Conservation (phyloP, 768 basidiomycete species). For the Sarcodon sp. region DNA sequence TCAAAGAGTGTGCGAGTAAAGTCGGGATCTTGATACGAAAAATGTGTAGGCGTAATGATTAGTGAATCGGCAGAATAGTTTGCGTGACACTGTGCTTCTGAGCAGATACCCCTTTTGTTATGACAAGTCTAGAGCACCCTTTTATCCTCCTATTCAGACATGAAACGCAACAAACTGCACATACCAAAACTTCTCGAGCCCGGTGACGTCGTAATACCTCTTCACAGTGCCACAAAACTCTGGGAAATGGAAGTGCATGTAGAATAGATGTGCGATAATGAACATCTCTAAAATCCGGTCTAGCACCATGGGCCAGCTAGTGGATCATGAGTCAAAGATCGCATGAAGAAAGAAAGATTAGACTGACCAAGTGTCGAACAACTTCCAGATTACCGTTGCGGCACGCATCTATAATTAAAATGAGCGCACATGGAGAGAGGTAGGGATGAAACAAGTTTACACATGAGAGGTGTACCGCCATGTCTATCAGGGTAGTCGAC, state of each 20-base stretch:
- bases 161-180: conserved; percentile 6
- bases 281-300: conserved; percentile 60
- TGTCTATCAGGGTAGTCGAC: conserved; percentile 66
- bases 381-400: conserved; percentile 61
- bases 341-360: too few relatives aligned
- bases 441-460: conserved; percentile 24
- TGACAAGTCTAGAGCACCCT: too few relatives aligned
- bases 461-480: conserved; percentile 77
- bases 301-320: conserved; percentile 56
- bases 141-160: not conserved
- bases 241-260: conserved; percentile 49
- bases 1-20: conserved; percentile 2
- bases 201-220: conserved; percentile 45
- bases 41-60: conserved; percentile 19
- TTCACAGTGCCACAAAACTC: conserved; percentile 62
- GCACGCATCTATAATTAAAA: conserved; percentile 46
- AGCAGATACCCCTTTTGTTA: not conserved
- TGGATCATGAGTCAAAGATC: not conserved
- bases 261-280: conserved; percentile 65
- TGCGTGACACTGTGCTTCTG: not conserved
- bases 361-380: conserved; percentile 50
- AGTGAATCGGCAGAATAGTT: not conserved
- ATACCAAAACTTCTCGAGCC: conserved; percentile 46
- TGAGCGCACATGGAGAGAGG: conserved; percentile 1
- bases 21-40: conserved; percentile 20